Evolutionary conservation across 352 stramenopile species (phyloP).

Genomic region (Phytophthora idaei): DNA sequence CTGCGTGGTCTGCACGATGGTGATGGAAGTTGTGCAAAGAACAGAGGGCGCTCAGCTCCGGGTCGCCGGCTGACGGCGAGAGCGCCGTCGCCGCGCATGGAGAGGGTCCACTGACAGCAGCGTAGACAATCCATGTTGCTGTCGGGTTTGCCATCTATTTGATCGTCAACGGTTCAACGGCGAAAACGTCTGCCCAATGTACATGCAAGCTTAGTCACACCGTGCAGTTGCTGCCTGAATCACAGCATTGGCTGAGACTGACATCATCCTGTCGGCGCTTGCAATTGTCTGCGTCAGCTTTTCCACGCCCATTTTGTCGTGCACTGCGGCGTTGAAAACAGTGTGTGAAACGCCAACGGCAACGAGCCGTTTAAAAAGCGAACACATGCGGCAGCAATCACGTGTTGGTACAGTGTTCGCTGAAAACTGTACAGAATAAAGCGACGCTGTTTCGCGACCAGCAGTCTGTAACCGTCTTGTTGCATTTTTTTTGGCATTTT

Average conservation of each 20-base stretch:
- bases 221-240: not conserved
- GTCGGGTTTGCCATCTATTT: constrained; percentile 4
- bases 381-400: not conserved
- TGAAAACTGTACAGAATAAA: constrained; percentile 1
- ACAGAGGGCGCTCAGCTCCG: constrained; percentile 29
- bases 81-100: constrained; percentile 13
- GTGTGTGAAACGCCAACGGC: not conserved
- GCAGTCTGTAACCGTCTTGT: not conserved
- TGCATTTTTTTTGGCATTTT: constrained; percentile 2
- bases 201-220: not conserved
- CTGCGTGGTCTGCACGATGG: constrained; percentile 16
- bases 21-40: constrained; percentile 35
- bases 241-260: not conserved
- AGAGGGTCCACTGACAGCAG: constrained; percentile 22
- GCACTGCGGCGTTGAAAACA: not conserved
- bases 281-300: not conserved
- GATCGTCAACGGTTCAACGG: constrained; percentile 23
- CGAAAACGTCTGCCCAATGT: constrained; percentile 26
- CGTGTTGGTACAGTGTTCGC: not conserved
- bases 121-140: constrained; percentile 33
- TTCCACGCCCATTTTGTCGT: not conserved
- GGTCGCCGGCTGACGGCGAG: constrained; percentile 30
- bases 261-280: constrained; percentile 2
- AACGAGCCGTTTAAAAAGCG: constrained; percentile 5
- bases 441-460: not conserved